Evolutionary conservation across 345 rosid species (phyloP).

Genomic region (Brassica carinata): DNA sequence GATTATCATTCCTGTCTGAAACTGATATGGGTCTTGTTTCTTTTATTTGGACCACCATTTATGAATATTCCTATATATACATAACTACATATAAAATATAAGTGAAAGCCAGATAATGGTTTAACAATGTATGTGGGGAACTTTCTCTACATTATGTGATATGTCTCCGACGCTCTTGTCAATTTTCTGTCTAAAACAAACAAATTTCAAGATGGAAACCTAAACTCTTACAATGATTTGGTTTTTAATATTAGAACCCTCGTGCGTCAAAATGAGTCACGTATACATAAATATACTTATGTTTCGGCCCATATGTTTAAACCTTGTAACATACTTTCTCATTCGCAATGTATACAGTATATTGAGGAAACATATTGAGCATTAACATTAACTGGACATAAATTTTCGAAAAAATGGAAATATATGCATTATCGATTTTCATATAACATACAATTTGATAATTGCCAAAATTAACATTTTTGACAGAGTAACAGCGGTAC

Average conservation of each 20-base stretch:
- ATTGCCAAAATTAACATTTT: not conserved
- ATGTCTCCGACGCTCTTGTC: slow-evolving; percentile 26
- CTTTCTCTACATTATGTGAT: slow-evolving; percentile 26
- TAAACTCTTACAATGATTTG: not conserved
- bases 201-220: not conserved
- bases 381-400: not conserved
- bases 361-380: not conserved
- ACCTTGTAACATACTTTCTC: not conserved
- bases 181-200: slow-evolving; percentile 3
- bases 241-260: not conserved
- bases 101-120: slow-evolving; percentile 35
- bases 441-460: not conserved
- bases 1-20: slow-evolving; percentile 42
- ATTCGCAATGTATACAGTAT: not conserved
- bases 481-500: not conserved
- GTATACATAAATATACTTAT: not conserved
- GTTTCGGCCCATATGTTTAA: not conserved
- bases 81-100: not conserved
- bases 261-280: not conserved
- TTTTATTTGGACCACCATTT: slow-evolving; percentile 39
- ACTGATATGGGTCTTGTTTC: slow-evolving; percentile 43
- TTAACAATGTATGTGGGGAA: slow-evolving; percentile 36
- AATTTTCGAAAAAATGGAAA: not conserved
- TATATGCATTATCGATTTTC: not conserved
- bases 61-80: slow-evolving; percentile 30